Evolutionary conservation across 75 land plant genomes (phyloP), one percentile per base, ranked within the genome.

Genomic region (Cryptomeria japonica): DNA sequence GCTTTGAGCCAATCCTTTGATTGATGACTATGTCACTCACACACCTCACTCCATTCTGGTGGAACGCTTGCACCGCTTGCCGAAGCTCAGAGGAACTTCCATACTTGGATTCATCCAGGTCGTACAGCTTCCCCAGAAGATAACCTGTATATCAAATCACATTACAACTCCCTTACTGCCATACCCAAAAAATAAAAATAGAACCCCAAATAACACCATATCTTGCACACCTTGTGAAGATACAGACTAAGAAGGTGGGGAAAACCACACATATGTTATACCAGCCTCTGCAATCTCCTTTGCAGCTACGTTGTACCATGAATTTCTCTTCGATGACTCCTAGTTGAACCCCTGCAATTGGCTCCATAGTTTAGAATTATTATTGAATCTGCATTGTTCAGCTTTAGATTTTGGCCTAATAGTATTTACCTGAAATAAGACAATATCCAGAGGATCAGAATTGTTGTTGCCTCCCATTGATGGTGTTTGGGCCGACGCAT

Each of bases 241-340:
- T 1, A 91, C 92, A 4, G 97, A 93, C 16, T 96, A 95, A 37
- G 93, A 90, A 19, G 96, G 73, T 32, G 97, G 97, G 58, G 97
- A 96, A 13, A 96, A 93, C 97, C 97, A 96, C 8, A 94, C 94
- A 83, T 93, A 94, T 15, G 97, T 96, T 47, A 96, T 87, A 39
- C 96, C 96, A 22, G 95, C 94, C 41, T 55, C 86, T 38, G 94
- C 92, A 15, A 96, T 61, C 8, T 92, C 96, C 46, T 88, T 72
- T 31, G 92, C 87, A 14, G 13, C 34, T 37, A 86, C 87, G 58
- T 93, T 95, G 78, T 94, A 96, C 96, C 94, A 93, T 55, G 96
- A 91, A 55, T 89, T 41, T 22, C 86, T 88, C 85, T 90, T 91
- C 88, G 93, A 87, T 2, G 97, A 96, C 72, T 92, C 96, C 97